Percentiles rank a stretch among this genome's conserved stretches.
Evolutionary conservation across 257 asterid species (phyloP).

Genomic region (Perilla frutescens): DNA sequence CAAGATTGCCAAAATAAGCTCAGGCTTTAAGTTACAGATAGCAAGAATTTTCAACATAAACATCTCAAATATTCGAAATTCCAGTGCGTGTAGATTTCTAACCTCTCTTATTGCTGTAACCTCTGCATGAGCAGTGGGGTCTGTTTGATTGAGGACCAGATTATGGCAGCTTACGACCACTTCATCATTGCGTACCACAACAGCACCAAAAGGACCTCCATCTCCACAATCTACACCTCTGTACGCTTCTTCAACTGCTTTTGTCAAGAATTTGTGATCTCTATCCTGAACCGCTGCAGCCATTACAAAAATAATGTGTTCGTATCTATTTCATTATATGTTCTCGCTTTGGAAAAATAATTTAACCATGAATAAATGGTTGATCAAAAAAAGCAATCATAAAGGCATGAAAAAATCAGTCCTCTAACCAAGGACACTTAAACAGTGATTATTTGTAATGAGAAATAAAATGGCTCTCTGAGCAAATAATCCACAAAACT

Average conservation of each 20-base stretch:
- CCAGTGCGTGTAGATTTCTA: slow-evolving; percentile 35
- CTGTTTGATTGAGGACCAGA: slow-evolving; percentile 76
- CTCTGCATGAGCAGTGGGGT: slow-evolving; percentile 99
- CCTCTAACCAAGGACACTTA: slow-evolving; percentile 5
- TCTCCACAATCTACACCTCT: slow-evolving; percentile 92
- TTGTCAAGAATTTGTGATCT: slow-evolving; percentile 87
- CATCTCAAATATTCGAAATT: not conserved
- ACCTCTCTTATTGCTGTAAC: slow-evolving; percentile 99
- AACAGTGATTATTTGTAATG: not conserved
- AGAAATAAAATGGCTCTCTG: slow-evolving; percentile 19
- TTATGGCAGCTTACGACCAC: slow-evolving; percentile 95
- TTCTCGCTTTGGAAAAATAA: slow-evolving; percentile 27
- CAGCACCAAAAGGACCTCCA: slow-evolving; percentile 99
- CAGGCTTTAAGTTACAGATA: not conserved
- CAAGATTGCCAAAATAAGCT: not conserved
- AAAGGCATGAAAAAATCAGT: not conserved
- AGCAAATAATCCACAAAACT: slow-evolving; percentile 3
- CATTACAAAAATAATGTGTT: slow-evolving; percentile 28
- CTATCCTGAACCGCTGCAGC: slow-evolving; percentile 84
- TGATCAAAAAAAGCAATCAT: slow-evolving; percentile 22
- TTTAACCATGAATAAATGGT: slow-evolving; percentile 24
- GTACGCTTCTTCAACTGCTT: slow-evolving; percentile 98
- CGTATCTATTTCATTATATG: slow-evolving; percentile 7
- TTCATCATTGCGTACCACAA: slow-evolving; percentile 81
- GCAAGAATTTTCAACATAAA: slow-evolving; percentile 20